Evolutionary conservation across 2,329 filamentous ascomycete genomes (phyloP).

Genomic region (Rhynchosporium secalis): DNA sequence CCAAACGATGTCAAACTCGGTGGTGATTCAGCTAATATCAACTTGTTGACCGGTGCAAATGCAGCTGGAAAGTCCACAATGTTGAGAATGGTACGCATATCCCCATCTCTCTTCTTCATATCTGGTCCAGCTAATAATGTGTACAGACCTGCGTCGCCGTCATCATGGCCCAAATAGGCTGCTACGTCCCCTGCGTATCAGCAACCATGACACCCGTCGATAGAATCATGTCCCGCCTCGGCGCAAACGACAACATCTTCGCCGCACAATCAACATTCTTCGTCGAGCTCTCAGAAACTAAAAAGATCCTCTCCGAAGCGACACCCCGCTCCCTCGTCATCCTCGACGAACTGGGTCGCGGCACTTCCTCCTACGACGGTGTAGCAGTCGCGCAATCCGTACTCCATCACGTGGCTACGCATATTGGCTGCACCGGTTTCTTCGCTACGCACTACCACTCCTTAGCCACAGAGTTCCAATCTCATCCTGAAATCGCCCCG

Average conservation of each 20-base stretch:
- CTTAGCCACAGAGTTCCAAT: constrained; percentile 84
- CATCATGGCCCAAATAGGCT: constrained; percentile 96
- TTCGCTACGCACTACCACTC: constrained; percentile 98
- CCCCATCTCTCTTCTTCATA: neutral
- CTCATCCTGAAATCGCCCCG: constrained; percentile 82
- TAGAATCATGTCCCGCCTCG: constrained; percentile 96
- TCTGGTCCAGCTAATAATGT: constrained; percentile 25
- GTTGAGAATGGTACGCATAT: constrained; percentile 75
- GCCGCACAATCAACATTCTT: constrained; percentile 98
- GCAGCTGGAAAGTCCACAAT: constrained; percentile 97
- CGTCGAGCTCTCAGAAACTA: constrained; percentile 93
- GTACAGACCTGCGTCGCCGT: constrained; percentile 87
- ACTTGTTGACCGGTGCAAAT: constrained; percentile 91
- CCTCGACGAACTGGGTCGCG: constrained; percentile 91
- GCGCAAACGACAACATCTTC: constrained; percentile 98
- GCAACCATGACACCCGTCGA: constrained; percentile 88
- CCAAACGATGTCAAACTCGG: constrained; percentile 91
- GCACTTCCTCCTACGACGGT: constrained; percentile 93
- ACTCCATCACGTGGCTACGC: constrained; percentile 90
- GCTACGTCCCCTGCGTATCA: constrained; percentile 80
- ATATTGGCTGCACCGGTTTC: constrained; percentile 92
- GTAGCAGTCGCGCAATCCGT: constrained; percentile 96
- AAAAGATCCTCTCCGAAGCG: constrained; percentile 94
- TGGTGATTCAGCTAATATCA: constrained; percentile 78
- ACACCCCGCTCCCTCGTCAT: constrained; percentile 94